Percentiles rank a stretch among this genome's conserved stretches.
Evolutionary conservation across 768 basidiomycete species (phyloP).

Genomic region (Macrolepiota fuliginosa): DNA sequence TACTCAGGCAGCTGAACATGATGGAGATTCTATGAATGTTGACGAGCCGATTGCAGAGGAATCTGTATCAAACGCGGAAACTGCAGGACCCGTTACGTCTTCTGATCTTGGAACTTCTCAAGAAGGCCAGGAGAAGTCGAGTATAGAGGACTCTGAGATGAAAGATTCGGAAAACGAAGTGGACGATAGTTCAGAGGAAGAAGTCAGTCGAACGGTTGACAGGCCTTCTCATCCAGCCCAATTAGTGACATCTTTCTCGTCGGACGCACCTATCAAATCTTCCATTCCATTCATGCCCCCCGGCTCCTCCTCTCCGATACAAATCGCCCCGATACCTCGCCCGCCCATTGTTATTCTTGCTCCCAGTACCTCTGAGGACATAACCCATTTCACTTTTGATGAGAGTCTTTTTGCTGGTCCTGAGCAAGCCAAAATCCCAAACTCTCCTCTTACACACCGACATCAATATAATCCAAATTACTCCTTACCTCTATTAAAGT

Average conservation of each 20-base stretch:
- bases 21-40: constrained; percentile 12
- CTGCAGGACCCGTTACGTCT: background rate
- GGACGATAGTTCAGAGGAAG: background rate
- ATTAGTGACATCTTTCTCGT: background rate
- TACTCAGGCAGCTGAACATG: constrained; percentile 7
- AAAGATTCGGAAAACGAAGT: background rate
- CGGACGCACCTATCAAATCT: constrained; percentile 9
- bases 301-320: constrained; percentile 11
- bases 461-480: constrained; percentile 46
- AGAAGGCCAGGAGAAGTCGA: background rate
- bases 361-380: constrained; percentile 18
- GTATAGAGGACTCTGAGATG: constrained; percentile 5
- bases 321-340: background rate
- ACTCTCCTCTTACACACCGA: constrained; percentile 24
- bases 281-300: constrained; percentile 11
- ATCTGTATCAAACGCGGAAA: background rate
- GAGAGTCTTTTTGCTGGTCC: constrained; percentile 15
- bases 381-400: constrained; percentile 16
- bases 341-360: constrained; percentile 29
- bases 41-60: constrained; percentile 8
- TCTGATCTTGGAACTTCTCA: background rate
- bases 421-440: constrained; percentile 13
- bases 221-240: background rate
- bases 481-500: constrained; percentile 51
- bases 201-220: constrained; percentile 6